These are phyloP conservation scores for Datura wrightii DNA, from an alignment of 257 asterid genomes.

Conservation along the genomic window DNA sequence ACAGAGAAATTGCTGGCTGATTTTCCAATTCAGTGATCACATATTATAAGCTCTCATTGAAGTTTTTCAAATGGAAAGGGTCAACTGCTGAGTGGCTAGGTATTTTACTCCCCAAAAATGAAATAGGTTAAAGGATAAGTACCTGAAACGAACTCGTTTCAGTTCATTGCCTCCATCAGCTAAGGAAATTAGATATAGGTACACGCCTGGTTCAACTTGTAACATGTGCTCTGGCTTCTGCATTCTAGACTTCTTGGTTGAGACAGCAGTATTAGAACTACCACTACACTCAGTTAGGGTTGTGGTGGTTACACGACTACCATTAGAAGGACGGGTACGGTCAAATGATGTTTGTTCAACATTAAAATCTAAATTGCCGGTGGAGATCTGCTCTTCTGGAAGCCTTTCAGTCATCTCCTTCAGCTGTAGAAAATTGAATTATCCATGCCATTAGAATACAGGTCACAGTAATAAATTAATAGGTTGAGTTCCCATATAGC, in stretches of 20 bases:
- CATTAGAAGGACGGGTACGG: constrained; percentile 47
- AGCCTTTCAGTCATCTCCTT: constrained; percentile 64
- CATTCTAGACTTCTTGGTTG: constrained; percentile 49
- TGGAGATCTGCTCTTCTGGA: constrained; percentile 46
- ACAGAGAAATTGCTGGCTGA: not conserved
- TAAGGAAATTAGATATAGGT: constrained; percentile 61
- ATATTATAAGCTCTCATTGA: not conserved
- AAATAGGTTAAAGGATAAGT: constrained; percentile 24
- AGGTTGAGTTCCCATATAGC: not conserved
- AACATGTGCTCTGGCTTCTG: constrained; percentile 61
- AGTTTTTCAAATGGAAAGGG: not conserved
- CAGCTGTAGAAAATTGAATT: constrained; percentile 53
- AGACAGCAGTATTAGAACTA: constrained; percentile 41
- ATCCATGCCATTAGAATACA: constrained; percentile 24
- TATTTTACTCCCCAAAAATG: not conserved
- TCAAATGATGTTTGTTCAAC: constrained; percentile 39
- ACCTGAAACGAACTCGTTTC: constrained; percentile 94
- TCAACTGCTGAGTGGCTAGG: not conserved
- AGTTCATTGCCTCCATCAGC: constrained; percentile 76
- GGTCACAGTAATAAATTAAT: not conserved
- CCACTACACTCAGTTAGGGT: constrained; percentile 52
- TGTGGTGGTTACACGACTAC: constrained; percentile 45
- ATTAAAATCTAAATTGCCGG: constrained; percentile 40
- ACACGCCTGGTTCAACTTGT: constrained; percentile 87
- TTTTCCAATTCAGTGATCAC: not conserved